Percentiles rank a stretch among this genome's conserved stretches.
These are phyloP conservation scores for Jaenimonas drosophilae DNA, from an alignment of 208 protist species.

Conservation along the genomic window DNA sequence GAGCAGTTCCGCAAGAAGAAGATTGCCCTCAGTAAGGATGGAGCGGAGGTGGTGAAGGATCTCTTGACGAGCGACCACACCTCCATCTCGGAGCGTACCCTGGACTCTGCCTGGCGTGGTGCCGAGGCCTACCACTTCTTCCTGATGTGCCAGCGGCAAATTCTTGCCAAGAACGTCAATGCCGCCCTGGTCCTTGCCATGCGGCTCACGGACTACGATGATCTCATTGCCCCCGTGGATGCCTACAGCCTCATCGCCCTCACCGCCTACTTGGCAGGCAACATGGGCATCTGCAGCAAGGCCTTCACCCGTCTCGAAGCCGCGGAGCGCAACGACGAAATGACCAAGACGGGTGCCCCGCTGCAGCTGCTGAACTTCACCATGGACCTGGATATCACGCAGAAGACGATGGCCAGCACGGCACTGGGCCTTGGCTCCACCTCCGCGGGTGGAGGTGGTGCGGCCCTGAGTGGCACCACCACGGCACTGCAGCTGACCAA, in stretches of 20 bases:
- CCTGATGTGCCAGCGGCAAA: constrained; percentile 87
- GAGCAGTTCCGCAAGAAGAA: constrained; percentile 79
- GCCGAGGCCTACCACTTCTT: constrained; percentile 96
- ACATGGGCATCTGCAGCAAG: constrained; percentile 90
- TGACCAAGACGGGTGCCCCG: constrained; percentile 7
- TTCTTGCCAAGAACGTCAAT: constrained; percentile 57
- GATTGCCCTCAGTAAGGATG: constrained; percentile 54
- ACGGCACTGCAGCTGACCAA: constrained; percentile 72
- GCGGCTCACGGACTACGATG: constrained; percentile 92
- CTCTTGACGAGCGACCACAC: constrained; percentile 65
- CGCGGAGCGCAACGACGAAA: constrained; percentile 65
- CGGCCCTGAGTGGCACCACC: constrained; percentile 53
- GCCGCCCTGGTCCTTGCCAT: constrained; percentile 76
- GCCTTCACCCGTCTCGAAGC: constrained; percentile 93
- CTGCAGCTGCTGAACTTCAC: constrained; percentile 58
- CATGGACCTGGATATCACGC: constrained; percentile 70
- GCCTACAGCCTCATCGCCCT: constrained; percentile 94
- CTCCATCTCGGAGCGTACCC: constrained; percentile 52
- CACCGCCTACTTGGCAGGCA: constrained; percentile 86
- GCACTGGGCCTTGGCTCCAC: constrained; percentile 8
- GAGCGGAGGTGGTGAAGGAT: constrained; percentile 51
- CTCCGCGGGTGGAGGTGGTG: constrained; percentile 10
- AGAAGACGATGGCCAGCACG: constrained; percentile 34
- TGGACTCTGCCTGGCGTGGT: constrained; percentile 88
- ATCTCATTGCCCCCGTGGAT: constrained; percentile 80